Evolutionary conservation across 1,139 yeast species (phyloP).

Genomic region (Nakaseomyces uthaithaninus): DNA sequence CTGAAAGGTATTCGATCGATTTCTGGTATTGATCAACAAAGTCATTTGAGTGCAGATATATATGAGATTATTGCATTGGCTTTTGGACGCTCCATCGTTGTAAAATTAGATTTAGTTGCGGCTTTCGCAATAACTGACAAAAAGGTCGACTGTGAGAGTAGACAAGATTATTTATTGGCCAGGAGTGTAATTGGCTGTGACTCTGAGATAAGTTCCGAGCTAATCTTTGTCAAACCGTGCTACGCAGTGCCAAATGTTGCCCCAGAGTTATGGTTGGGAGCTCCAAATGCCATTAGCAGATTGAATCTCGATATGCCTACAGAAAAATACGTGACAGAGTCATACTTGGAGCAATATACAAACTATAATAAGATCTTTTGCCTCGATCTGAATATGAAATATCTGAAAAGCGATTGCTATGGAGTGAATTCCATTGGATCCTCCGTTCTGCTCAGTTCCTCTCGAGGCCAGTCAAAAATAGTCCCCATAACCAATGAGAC

Average conservation of each 20-base stretch:
- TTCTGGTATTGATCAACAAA: constrained; percentile 10
- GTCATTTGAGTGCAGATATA: background rate
- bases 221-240: constrained; percentile 1
- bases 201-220: constrained; percentile 1
- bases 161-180: background rate
- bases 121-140: background rate
- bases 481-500: too few relatives aligned
- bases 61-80: background rate
- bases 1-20: constrained; percentile 24
- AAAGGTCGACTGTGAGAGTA: background rate
- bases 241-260: background rate
- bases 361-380: background rate
- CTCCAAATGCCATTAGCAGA: background rate
- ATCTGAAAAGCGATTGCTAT: background rate
- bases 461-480: background rate
- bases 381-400: background rate
- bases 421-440: background rate
- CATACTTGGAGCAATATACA: background rate
- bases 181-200: background rate
- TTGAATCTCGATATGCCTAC: background rate
- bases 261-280: constrained; percentile 4
- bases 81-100: background rate
- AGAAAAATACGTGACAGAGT: background rate
- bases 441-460: background rate
- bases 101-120: background rate